phyloP scores from a whole-genome alignment of 805 yeast genomes.

The Tetrapisispora iriomotensis region DNA sequence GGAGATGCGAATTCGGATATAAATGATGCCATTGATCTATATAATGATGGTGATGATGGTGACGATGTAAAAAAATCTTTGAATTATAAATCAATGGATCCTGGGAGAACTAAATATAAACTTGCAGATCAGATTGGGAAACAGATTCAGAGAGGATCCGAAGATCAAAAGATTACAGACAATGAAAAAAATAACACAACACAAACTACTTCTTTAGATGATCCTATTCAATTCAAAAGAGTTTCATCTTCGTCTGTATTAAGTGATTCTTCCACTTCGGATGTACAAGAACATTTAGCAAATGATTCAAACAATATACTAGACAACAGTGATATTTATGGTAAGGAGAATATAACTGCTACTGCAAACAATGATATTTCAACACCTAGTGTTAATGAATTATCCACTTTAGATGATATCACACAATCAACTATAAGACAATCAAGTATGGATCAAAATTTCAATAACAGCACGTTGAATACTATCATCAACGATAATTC shows the following conservation, averaged over 20 bases:
- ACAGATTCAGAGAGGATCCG: background rate
- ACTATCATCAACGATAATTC: background rate
- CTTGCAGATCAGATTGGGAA: conserved; percentile 24
- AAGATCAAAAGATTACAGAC: background rate
- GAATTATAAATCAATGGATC: conserved; percentile 36
- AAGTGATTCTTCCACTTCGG: conserved; percentile 9
- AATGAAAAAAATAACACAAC: conserved; percentile 1
- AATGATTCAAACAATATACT: too few species aligned
- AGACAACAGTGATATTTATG: conserved; percentile 1
- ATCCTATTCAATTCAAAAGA: conserved; percentile 34
- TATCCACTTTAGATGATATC: conserved; percentile 6
- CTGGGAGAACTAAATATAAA: conserved; percentile 31
- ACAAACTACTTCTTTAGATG: conserved; percentile 26
- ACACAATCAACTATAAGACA: conserved; percentile 18
- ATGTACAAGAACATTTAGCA: background rate
- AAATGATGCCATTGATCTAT: conserved; percentile 2
- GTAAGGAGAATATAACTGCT: conserved; percentile 10
- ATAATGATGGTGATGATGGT: background rate
- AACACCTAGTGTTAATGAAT: background rate
- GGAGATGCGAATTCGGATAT: background rate
- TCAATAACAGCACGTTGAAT: background rate
- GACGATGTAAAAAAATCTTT: background rate
- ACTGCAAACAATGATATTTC: too few species aligned
- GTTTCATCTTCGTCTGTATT: conserved; percentile 31
- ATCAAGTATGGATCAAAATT: conserved; percentile 8